Evolutionary conservation across 768 basidiomycete species (phyloP), one percentile per base, ranked within the genome.

Genomic region (Phylloporus rhodoxanthus): DNA sequence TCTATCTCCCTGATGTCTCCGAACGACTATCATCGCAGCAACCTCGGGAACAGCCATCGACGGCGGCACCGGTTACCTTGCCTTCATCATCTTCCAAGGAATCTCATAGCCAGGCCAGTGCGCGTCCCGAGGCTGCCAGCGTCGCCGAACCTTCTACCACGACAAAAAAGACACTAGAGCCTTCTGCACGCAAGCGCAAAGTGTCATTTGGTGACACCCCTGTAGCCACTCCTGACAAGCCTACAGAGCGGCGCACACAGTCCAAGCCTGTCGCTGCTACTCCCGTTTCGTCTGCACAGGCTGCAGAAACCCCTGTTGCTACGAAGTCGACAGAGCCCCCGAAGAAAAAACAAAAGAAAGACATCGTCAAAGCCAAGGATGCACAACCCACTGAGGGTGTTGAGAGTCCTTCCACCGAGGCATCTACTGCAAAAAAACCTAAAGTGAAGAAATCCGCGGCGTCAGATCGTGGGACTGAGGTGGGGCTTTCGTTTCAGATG

Each of bases 151-250:
- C 37, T n/a, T 20, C 51, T 36, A 6, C 28, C 33, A 33, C 26
- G 8, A 15, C 47, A 8, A 17, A 26, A 25, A 43, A 38, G 36
- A 34, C 41, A 15, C 30, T 54, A 0, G 45, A 45, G 1, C 33
- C 54, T 14, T 21, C 47, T 7, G 45, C 47, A 46, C 63, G 60
- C 57, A 72, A 65, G 52, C 67, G 60, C 32, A 69, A 56, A 50
- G 51, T 52, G 37, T 57, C 57, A 2, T 54, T 56, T 21, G 40
- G 29, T n/a, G 33, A 28, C 3, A 21, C 37, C 9, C 6, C 32
- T 20, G 2, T 15, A 19, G 29, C 21, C 1, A 20, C 26, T 15
- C 6, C 36, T 17, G 39, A 48, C 9, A 38, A 49, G 17, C 33
- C 20, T 19, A 25, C 39, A 10, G 46, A 42, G 45, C 50, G 26